Base-by-base conservation (phyloP, 163 green algal genomes). In the Scenedesmus sp. region DNA sequence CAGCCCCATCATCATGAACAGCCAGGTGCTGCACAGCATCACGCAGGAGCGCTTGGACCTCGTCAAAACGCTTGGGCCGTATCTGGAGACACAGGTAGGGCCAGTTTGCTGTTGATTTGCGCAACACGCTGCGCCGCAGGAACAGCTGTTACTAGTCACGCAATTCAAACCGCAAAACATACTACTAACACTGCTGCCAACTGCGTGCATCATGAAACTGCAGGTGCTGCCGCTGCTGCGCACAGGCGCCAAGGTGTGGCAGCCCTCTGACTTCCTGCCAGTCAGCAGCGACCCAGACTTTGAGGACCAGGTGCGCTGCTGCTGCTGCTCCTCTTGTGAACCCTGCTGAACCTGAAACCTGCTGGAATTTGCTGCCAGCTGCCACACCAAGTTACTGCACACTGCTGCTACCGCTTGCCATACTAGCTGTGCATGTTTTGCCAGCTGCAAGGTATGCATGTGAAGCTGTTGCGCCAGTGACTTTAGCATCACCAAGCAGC, bases 261-360 rank as follows among this genome's bases (percentile, higher is more conserved):
- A 99, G 96, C 97, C 98, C 16, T 91, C 96, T 73, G 98, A 99
- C 94, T 99, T 98, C 92, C 95, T 99, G 76, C 98, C 98, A 15
- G 89, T 97, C 34, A 97, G 98, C n/a, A 94, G 98, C 90, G 95
- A 96, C n/a, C 92, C 95, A 52, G 96, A 98, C 87, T 99, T 99
- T 92, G 54, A 99, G 16, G 98, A 99, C 88, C 92, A 98, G 93
- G 96, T 98, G 86, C 52, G 93, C 2, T 15, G 70, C 70, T 52
- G 70, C 70, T 52, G 70, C 70, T 79, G 23, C 20, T 23, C 64
- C 64, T 23, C 18, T 73, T 64, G 59, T 8, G 8, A 64, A 15
- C 9, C 1, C 59, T 15, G 9, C 9, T 8, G 8, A 64, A 8
- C 59, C 59, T 15, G 59, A 64, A 64, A 64, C 8, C 9, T 64